Percentiles rank a stretch among this genome's conserved stretches.
phyloP scores from a whole-genome alignment of 1,139 yeast genomes.

The Yamadazyma jaroonii region DNA sequence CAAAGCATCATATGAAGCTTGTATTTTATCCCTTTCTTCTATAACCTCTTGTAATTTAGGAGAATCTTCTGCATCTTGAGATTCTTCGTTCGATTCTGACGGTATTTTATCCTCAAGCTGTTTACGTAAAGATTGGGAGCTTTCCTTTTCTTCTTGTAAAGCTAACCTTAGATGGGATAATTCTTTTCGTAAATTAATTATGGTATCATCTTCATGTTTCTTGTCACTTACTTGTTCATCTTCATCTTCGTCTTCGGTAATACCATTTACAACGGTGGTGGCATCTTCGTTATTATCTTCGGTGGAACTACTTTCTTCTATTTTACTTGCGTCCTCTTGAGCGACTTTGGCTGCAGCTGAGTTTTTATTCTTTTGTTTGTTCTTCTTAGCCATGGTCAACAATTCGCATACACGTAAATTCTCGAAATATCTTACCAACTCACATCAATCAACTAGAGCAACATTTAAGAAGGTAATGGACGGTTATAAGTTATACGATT shows the following conservation, averaged over 20 bases:
- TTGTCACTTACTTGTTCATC: neutral
- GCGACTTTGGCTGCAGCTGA: neutral
- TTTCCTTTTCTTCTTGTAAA: neutral
- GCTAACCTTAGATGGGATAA: constrained; percentile 1
- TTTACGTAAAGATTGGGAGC: neutral
- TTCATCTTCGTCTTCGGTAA: neutral
- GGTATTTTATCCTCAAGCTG: neutral
- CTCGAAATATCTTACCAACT: neutral
- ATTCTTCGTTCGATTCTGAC: neutral
- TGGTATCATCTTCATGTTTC: neutral
- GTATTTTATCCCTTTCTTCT: constrained; percentile 62
- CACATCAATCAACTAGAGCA: no score
- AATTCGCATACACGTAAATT: constrained; percentile 3
- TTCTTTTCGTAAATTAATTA: constrained; percentile 5
- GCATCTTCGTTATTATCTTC: constrained; percentile 3
- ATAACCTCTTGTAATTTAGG: constrained; percentile 14
- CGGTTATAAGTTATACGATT: no score
- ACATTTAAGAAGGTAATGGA: no score
- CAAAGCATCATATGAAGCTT: constrained; percentile 71
- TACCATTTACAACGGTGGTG: neutral
- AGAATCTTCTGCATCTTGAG: neutral
- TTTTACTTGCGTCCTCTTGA: neutral
- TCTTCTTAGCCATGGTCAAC: constrained; percentile 27
- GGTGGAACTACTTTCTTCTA: neutral
- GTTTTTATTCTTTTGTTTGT: constrained; percentile 18